These are phyloP conservation scores for Xylaria castorea DNA, from an alignment of 495 filamentous ascomycete genomes.

Conservation along the genomic window DNA sequence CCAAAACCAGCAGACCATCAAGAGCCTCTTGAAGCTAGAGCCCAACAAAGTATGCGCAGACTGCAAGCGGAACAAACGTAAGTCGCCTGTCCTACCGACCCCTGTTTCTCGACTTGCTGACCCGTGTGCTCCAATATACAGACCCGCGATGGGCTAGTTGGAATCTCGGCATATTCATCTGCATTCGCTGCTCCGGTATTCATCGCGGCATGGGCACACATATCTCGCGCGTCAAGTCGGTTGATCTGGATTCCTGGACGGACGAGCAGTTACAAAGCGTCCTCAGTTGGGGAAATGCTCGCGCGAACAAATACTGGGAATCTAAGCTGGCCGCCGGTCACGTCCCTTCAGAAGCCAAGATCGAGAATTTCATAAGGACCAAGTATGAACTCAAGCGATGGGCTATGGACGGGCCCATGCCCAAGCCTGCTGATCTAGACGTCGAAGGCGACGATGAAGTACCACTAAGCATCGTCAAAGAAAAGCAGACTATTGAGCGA, in stretches of 20 bases:
- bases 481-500: conserved; percentile 61
- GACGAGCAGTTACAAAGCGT: conserved; percentile 96
- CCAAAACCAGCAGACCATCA: conserved; percentile 89
- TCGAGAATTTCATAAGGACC: conserved; percentile 98
- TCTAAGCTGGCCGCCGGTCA: conserved; percentile 89
- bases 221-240: conserved; percentile 96
- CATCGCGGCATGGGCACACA: conserved; percentile 99
- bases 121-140: conserved; percentile 41
- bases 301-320: conserved; percentile 99
- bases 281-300: conserved; percentile 89
- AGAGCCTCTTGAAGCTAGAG: conserved; percentile 89
- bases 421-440: conserved; percentile 86
- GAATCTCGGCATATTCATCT: conserved; percentile 95
- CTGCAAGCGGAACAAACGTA: conserved; percentile 98
- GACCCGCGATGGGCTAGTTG: conserved; percentile 98
- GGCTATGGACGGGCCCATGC: conserved; percentile 96
- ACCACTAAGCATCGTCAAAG: conserved; percentile 62
- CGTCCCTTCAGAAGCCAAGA: conserved; percentile 97
- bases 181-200: conserved; percentile 97
- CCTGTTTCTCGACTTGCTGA: neutral
- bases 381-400: conserved; percentile 98
- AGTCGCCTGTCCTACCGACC: conserved; percentile 41
- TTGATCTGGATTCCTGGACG: conserved; percentile 97
- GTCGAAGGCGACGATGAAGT: conserved; percentile 86
- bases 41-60: conserved; percentile 96